Base-by-base conservation (phyloP, 1,139 yeast species). In the Candida glucosophila region DNA sequence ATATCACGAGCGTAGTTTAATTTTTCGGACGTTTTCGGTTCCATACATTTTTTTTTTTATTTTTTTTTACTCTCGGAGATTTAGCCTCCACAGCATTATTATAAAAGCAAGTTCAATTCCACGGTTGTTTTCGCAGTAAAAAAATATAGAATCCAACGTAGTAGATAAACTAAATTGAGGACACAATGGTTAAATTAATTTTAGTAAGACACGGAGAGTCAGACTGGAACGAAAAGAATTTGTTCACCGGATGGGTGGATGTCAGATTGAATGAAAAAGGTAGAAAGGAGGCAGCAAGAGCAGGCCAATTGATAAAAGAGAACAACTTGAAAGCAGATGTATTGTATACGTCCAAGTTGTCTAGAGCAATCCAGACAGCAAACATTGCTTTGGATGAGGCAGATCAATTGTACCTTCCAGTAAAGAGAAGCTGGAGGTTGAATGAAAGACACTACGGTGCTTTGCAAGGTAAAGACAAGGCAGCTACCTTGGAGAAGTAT, bases 191-290 rank as follows among this genome's bases (percentile, higher is more conserved):
- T 49, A 79, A 77, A 60, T 70, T 80, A 63, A 72, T 80, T 52
- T 67, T 80, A 58, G 82, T 80, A 47, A 80, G 97, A 74, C 97
- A 88, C 90, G 97, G 97, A 53, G 95, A 88, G 73, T 82, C 95
- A 66, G 96, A 83, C 62, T 88, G 96, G 96, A 88, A 88, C 64
- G 95, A 85, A 65, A 83, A 83, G 74, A 88, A 90, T 75, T 73
- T 88, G 48, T 90, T 90, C 78, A 88, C 97, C 58, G 98, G 98
- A 53, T 90, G 98, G 98, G 96, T 88, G 40, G 97, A 88, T 59
- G 93, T 85, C 43, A 72, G 74, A 55, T 76, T 90, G 58, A 77
- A 92, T 31, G 88, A 72, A 36, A 62, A 71, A 45, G 97, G 97
- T 61, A 74, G 71, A 58, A 70, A 78, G 57, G 97, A 90, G 68